Base-by-base conservation (phyloP, 768 basidiomycete species). In the Erythrobasidium yunnanense region DNA sequence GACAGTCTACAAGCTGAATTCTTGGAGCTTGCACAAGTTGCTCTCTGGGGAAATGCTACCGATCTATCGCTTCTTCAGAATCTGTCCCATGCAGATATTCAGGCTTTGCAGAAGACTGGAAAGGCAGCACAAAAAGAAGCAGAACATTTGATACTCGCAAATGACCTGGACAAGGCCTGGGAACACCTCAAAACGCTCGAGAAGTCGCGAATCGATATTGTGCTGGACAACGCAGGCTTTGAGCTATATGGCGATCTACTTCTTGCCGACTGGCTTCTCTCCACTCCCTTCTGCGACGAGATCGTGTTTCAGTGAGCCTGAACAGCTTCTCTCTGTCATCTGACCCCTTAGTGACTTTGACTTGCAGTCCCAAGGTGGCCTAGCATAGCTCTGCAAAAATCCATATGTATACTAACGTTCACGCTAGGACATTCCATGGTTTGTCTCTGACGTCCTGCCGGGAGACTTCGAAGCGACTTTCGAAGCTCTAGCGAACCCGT, bases 391-490 rank as follows among this genome's bases (percentile, higher is more conserved):
- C n/a, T n/a, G n/a, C n/a, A n/a, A n/a, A n/a, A n/a, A n/a, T n/a
- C n/a, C n/a, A n/a, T n/a, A n/a, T n/a, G n/a, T n/a, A n/a, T n/a
- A n/a, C n/a, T n/a, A n/a, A n/a, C n/a, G n/a, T n/a, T n/a, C n/a
- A n/a, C n/a, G n/a, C n/a, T n/a, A 99, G 75, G 78, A 87, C 7
- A 87, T 96, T 55, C 92, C 92, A 0, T 99, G 93, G 91, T 99
- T 97, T 74, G 92, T 96, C 50, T 90, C 88, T 0, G 71, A 71
- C 50, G 72, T 73, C 20, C 6, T 22, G 0, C 45, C 51, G 20
- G 33, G 45, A 17, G 93, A 99, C 75, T 95, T 95, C 75, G 70
- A 74, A 25, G 75, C 78, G 53, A 81, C 83, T 0, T 80, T 92
- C 47, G 80, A 84, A 47, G 73, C 76, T 18, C 73, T 79, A 15